Base-by-base conservation (phyloP, 2,329 filamentous ascomycete species). In the Paraphoma chrysanthemicola region DNA sequence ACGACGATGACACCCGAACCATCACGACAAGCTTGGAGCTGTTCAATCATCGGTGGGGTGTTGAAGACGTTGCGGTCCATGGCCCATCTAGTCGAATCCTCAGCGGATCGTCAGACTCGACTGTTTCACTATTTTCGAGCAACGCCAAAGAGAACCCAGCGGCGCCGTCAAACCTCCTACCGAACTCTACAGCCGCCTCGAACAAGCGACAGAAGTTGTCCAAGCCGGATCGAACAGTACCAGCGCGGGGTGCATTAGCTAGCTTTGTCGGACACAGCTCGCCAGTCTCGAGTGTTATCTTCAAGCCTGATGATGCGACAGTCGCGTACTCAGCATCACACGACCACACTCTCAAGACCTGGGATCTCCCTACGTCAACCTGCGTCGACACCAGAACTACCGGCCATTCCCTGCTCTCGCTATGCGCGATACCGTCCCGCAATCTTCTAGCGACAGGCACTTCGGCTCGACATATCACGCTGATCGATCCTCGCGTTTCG, bases 261-360 rank as follows among this genome's bases (percentile, higher is more conserved):
- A 82, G 96, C 51, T 84, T 97, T 56, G 80, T 85, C 14, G 86
- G 87, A 51, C 90, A 97, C 83, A 86, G 86, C 53, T 85, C 88
- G 10, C 85, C 90, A 44, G 92, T 93, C 44, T 91, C 91, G 1
- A 90, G 89, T 51, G 90, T 90, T 38, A 84, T 92, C 46, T 98
- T 99, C 81, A 92, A 96, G 77, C 89, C 89, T 4, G 84, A 87
- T 51, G 94, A 98, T 78, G 79, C 88, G 10, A 97, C 92, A 12
- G 92, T 97, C 41, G 94, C 91, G 45, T 98, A 99, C 82, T 94
- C 92, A 1, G 88, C 89, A 18, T 96, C 93, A 16, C 90, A 91
- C 80, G 96, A 99, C 80, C 93, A 97, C 82, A 91, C 91, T 1
- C 82, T 98, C 66, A 89, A 90, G 62, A 98, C 95, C 0, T 90